phyloP scores from a whole-genome alignment of 2,329 filamentous ascomycete species.

The Trichoderma pleuroti region DNA sequence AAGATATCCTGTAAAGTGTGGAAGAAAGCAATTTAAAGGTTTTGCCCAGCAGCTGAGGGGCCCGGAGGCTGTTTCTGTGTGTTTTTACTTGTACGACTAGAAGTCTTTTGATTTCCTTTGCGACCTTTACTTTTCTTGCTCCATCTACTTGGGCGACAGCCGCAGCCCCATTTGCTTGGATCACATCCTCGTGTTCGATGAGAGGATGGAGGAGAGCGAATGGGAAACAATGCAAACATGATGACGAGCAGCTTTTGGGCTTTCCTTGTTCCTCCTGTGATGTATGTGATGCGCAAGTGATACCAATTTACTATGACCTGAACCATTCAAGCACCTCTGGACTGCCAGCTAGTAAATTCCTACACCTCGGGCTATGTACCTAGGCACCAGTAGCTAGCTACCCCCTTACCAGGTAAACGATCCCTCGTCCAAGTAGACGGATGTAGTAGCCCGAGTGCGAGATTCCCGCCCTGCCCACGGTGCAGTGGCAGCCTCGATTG shows the following conservation, averaged over 20 bases:
- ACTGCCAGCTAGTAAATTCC: not conserved
- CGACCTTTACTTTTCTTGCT: slow-evolving; percentile 16
- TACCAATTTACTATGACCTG: not conserved
- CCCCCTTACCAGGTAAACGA: not conserved
- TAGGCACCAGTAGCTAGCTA: not conserved
- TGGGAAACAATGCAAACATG: slow-evolving; percentile 3
- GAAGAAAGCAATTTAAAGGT: slow-evolving; percentile 28
- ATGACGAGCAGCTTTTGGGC: not conserved
- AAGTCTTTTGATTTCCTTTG: slow-evolving; percentile 18
- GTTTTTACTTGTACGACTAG: slow-evolving; percentile 33
- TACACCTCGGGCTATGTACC: too few relatives aligned
- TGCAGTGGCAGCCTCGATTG: not conserved
- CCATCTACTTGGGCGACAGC: not conserved
- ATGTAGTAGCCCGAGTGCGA: not conserved
- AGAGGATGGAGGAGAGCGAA: not conserved
- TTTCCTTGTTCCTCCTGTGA: not conserved
- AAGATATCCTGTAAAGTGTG: slow-evolving; percentile 11
- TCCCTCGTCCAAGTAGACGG: not conserved
- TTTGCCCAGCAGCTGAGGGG: slow-evolving; percentile 20
- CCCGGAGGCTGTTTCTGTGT: slow-evolving; percentile 23
- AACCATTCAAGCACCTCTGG: not conserved
- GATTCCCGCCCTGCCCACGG: not conserved
- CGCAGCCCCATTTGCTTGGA: not conserved
- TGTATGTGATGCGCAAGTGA: not conserved
- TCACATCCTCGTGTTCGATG: not conserved